Evolutionary conservation across 192 early-diverging fungal species (phyloP), one percentile per base, ranked within the genome.

Genomic region (Mortierella antarctica): DNA sequence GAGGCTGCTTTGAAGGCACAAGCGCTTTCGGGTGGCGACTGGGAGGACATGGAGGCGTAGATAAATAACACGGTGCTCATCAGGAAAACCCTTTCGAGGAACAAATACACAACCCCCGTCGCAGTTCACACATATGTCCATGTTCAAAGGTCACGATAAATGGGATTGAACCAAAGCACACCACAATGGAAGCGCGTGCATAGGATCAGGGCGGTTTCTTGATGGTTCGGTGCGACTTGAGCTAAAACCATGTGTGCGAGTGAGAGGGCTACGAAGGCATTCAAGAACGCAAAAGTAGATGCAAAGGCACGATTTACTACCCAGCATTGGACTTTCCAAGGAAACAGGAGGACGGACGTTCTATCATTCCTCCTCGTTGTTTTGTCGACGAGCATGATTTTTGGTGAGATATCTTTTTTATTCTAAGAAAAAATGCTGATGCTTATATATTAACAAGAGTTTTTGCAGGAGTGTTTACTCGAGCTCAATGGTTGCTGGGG

Each of bases 401-500:
- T 31, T 31, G 6, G 55, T 23, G 12, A 13, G 23, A 40, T 57
- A 20, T 57, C 14, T 56, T 56, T 56, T 8, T 57, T 57, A 40
- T 15, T 57, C 12, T 57, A 40, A 15, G 14, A 7, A 57, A 57
- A 57, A 10, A 57, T 5, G 56, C 21, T 12, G 31, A 39, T 40
- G 31, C 17, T 15, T 20, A 39, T 57, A 10, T 39, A 57, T 40
- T 39, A 21, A 57, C 14, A 15, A 23, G 18, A 18, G 13, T 39
- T 23, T 12, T 23, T 12, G 17, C 56, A 15, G 21, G 56, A 39
- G 20, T 49, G 0, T 70, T 89, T 96, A 98, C 86, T 97, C 96
- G 89, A 94, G 95, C 88, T 99, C 97, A 85, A 99, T 98, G 65
- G 97, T 99, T 74, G 96, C 96, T 55, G 97, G 97, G 59, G 97